Percentiles rank a stretch among this genome's conserved stretches.
Conservation (phyloP, 495 filamentous ascomycete genomes). For the Haplographium delicatum region DNA sequence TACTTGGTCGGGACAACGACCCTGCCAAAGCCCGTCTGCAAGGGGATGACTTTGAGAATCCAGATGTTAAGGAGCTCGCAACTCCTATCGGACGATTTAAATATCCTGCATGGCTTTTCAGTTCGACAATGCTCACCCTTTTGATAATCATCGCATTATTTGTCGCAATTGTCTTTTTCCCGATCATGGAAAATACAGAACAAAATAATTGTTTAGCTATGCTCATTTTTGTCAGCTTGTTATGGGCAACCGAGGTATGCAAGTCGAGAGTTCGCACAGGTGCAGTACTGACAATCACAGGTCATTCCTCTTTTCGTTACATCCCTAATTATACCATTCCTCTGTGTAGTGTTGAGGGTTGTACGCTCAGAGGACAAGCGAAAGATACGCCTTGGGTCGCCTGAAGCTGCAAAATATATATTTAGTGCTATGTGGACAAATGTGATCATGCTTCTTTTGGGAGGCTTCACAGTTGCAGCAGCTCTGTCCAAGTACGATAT, state of each 20-base stretch:
- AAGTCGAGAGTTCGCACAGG: neutral
- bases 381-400: conserved; percentile 62
- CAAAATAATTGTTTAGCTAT: conserved; percentile 96
- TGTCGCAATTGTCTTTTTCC: conserved; percentile 60
- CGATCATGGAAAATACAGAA: conserved; percentile 76
- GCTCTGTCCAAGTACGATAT: conserved; percentile 96
- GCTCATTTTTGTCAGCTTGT: conserved; percentile 84
- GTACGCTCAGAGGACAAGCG: conserved; percentile 71
- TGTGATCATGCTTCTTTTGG: conserved; percentile 96
- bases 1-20: conserved; percentile 72
- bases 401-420: conserved; percentile 71
- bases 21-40: conserved; percentile 66
- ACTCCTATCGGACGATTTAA: conserved; percentile 78
- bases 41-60: conserved; percentile 66
- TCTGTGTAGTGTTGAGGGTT: conserved; percentile 81
- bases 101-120: conserved; percentile 78
- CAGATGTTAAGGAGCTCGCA: conserved; percentile 56
- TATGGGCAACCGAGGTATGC: conserved; percentile 93
- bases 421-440: conserved; percentile 98
- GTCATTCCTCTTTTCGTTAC: conserved; percentile 97
- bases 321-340: conserved; percentile 86
- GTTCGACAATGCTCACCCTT: conserved; percentile 73
- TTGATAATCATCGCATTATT: conserved; percentile 68
- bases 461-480: conserved; percentile 93
- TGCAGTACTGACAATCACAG: conserved; percentile 34